These are phyloP conservation scores for Pistacia atlantica DNA, from an alignment of 345 rosid genomes.

Conservation along the genomic window DNA sequence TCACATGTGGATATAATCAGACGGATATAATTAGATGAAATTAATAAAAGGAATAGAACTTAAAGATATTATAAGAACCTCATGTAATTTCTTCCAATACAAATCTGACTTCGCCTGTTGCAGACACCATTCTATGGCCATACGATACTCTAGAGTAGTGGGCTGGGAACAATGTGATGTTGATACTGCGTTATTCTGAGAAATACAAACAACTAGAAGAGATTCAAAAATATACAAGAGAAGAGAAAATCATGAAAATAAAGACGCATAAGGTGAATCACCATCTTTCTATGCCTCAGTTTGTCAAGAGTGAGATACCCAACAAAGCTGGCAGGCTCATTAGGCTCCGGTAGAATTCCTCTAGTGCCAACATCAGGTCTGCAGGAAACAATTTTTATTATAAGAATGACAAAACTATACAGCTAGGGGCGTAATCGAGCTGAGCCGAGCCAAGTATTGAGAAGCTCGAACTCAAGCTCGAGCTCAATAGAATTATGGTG, in stretches of 20 bases:
- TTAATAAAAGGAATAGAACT: background rate
- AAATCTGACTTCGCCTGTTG: slow-evolving; percentile 32
- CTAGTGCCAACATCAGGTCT: slow-evolving; percentile 34
- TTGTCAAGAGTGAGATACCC: slow-evolving; percentile 36
- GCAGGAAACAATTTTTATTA: slow-evolving; percentile 8
- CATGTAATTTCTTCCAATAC: slow-evolving; percentile 36
- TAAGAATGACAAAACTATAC: background rate
- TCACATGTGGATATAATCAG: background rate
- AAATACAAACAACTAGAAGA: background rate
- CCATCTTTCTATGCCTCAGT: slow-evolving; percentile 29
- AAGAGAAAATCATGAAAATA: background rate
- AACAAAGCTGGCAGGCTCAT: slow-evolving; percentile 13
- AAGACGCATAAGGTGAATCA: slow-evolving; percentile 2
- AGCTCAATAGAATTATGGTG: too few species aligned
- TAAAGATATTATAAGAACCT: slow-evolving; percentile 21
- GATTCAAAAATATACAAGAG: background rate
- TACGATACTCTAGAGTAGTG: slow-evolving; percentile 34
- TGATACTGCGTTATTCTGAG: slow-evolving; percentile 39
- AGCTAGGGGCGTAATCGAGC: too few species aligned
- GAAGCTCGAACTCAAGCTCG: too few species aligned
- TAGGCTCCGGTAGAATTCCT: slow-evolving; percentile 12
- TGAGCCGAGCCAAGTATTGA: too few species aligned
- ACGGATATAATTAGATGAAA: background rate
- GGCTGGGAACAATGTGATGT: slow-evolving; percentile 50
- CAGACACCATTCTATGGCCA: slow-evolving; percentile 45